Conservation (phyloP, 2,329 filamentous ascomycete genomes). For the Beauveria medogensis region DNA sequence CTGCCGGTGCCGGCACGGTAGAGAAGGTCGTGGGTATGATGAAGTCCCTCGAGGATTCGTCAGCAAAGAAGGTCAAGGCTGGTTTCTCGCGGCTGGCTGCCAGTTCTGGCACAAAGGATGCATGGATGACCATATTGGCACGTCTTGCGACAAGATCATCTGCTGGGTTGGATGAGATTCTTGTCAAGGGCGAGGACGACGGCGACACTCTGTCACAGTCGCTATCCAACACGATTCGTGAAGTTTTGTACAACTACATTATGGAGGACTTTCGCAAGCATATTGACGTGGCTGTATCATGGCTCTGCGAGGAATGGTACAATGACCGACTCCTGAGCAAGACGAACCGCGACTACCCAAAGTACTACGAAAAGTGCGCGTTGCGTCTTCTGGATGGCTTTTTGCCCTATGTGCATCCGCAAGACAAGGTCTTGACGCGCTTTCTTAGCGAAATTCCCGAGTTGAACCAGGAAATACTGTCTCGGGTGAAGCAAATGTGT, state of each 20-base stretch:
- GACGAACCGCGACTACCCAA: constrained; percentile 37
- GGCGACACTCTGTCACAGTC: constrained; percentile 26
- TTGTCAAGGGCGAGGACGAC: constrained; percentile 48
- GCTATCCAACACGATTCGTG: constrained; percentile 65
- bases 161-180: constrained; percentile 56
- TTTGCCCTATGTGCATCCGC: constrained; percentile 80
- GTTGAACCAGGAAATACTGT: constrained; percentile 62
- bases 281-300: constrained; percentile 83
- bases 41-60: constrained; percentile 60
- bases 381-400: constrained; percentile 81
- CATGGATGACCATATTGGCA: constrained; percentile 83
- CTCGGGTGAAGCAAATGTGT: constrained; percentile 61
- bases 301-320: constrained; percentile 98
- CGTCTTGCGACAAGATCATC: constrained; percentile 75
- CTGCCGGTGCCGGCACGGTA: constrained; percentile 66
- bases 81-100: constrained; percentile 81
- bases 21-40: constrained; percentile 73
- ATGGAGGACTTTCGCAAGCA: constrained; percentile 86
- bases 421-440: constrained; percentile 82
- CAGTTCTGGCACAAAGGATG: constrained; percentile 75
- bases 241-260: constrained; percentile 75
- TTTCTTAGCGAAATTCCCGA: constrained; percentile 88
- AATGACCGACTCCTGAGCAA: constrained; percentile 57
- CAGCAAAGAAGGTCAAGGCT: constrained; percentile 52
- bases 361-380: constrained; percentile 73